phyloP scores from a whole-genome alignment of 2,329 filamentous ascomycete genomes.

The Cadophora malorum region DNA sequence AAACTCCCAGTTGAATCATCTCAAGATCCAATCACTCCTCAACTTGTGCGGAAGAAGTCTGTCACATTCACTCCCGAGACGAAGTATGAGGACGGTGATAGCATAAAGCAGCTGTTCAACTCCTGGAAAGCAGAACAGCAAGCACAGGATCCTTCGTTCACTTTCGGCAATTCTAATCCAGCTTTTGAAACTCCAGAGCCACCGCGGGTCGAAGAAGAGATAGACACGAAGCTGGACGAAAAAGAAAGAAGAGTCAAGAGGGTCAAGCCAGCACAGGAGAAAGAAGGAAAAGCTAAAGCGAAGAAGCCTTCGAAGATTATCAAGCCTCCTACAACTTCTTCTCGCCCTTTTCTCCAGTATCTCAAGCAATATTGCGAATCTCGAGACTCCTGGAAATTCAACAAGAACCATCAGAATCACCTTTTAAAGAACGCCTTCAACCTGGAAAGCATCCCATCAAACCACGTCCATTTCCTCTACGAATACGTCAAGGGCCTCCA shows the following conservation, averaged over 20 bases:
- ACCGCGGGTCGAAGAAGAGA: slow-evolving; percentile 40
- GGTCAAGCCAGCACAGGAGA: slow-evolving; percentile 37
- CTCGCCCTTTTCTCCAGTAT: slow-evolving; percentile 75
- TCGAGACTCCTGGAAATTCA: slow-evolving; percentile 87
- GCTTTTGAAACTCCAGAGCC: slow-evolving; percentile 41
- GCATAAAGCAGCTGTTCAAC: slow-evolving; percentile 57
- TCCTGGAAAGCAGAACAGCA: slow-evolving; percentile 53
- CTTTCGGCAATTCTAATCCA: slow-evolving; percentile 31
- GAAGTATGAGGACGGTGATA: slow-evolving; percentile 63
- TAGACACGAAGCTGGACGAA: slow-evolving; percentile 41
- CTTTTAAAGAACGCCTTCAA: slow-evolving; percentile 85
- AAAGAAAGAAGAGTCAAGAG: slow-evolving; percentile 42
- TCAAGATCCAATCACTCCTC: slow-evolving; percentile 40
- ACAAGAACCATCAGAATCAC: slow-evolving; percentile 88
- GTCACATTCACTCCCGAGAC: slow-evolving; percentile 71
- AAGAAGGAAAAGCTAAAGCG: slow-evolving; percentile 30
- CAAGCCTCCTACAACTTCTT: slow-evolving; percentile 38
- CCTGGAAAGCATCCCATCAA: slow-evolving; percentile 72
- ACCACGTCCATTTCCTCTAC: slow-evolving; percentile 73
- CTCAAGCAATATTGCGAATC: slow-evolving; percentile 76
- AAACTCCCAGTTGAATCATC: slow-evolving; percentile 24
- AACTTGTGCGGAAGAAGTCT: slow-evolving; percentile 55
- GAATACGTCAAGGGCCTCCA: slow-evolving; percentile 82
- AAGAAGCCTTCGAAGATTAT: slow-evolving; percentile 33
- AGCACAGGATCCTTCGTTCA: slow-evolving; percentile 40